Conservation (phyloP, 1,284 basidiomycete genomes). For the Amylostereum chailletii region DNA sequence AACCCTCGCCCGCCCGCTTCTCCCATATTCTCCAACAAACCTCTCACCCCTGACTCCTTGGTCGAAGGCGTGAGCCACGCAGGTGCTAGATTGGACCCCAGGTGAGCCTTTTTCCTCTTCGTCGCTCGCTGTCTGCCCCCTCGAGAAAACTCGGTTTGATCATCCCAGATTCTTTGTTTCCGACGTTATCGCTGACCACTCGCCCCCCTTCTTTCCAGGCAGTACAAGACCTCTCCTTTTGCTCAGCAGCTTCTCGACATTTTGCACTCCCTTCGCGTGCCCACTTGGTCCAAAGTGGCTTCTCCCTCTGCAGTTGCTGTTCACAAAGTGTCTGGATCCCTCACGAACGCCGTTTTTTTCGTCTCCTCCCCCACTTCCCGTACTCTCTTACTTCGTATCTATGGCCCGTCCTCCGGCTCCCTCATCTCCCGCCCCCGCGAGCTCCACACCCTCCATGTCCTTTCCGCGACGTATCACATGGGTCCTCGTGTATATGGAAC, state of each 20-base stretch:
- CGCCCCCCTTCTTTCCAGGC: conserved; percentile 31
- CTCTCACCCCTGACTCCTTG: conserved; percentile 33
- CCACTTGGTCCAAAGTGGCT: conserved; percentile 43
- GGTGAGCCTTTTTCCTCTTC: conserved; percentile 42
- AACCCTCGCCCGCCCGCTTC: conserved; percentile 25
- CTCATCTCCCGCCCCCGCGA: conserved; percentile 83
- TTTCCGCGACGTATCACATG: conserved; percentile 80
- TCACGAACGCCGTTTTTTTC: conserved; percentile 95
- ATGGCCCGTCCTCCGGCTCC: conserved; percentile 77
- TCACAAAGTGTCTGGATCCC: conserved; percentile 79
- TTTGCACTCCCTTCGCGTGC: conserved; percentile 42
- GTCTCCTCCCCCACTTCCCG: conserved; percentile 57
- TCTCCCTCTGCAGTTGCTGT: conserved; percentile 50
- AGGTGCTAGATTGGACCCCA: conserved; percentile 54
- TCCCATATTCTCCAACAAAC: conserved; percentile 33
- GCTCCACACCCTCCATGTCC: conserved; percentile 77
- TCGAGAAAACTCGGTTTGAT: conserved; percentile 6
- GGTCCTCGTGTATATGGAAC: conserved; percentile 91
- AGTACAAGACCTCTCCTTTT: conserved; percentile 58
- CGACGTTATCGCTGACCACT: no score
- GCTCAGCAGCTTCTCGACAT: conserved; percentile 49
- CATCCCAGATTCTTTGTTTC: conserved; percentile 4
- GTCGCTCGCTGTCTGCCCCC: conserved; percentile 3
- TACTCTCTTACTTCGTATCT: conserved; percentile 81
- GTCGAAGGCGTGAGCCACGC: conserved; percentile 63